These are phyloP conservation scores for Tuber umbilicatum DNA, from an alignment of 495 filamentous ascomycete species.

Conservation along the genomic window DNA sequence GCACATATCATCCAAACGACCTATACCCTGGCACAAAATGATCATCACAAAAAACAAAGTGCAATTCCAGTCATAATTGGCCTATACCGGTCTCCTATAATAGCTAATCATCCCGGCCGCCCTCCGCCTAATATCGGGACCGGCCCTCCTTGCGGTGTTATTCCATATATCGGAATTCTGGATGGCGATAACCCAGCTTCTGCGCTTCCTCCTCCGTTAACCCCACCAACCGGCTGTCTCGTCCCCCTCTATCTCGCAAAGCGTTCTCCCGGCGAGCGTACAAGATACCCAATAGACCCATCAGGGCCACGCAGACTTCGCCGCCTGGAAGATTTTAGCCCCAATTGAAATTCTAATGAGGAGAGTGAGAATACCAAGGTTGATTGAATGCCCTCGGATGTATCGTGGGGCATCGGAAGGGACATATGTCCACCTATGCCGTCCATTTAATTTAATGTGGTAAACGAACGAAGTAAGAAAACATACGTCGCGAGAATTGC, in stretches of 20 bases:
- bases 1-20: neutral
- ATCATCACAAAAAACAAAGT: neutral
- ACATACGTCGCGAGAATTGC: constrained; percentile 50
- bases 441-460: neutral
- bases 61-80: neutral
- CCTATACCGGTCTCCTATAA: neutral
- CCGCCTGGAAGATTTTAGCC: constrained; percentile 30
- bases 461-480: neutral
- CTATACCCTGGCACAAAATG: neutral
- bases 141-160: neutral
- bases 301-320: constrained; percentile 45
- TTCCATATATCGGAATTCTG: constrained; percentile 51
- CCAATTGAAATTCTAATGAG: neutral
- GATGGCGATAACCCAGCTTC: constrained; percentile 51
- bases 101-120: neutral
- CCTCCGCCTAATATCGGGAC: neutral
- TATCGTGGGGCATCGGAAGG: constrained; percentile 49
- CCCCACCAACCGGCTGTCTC: constrained; percentile 51
- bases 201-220: constrained; percentile 47
- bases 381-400: constrained; percentile 54
- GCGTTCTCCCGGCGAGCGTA: constrained; percentile 50
- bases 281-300: constrained; percentile 48
- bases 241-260: constrained; percentile 47
- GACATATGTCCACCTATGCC: constrained; percentile 50
- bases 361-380: constrained; percentile 42